Evolutionary conservation across 257 asterid species (phyloP).

Genomic region (Penstemon eatonii): DNA sequence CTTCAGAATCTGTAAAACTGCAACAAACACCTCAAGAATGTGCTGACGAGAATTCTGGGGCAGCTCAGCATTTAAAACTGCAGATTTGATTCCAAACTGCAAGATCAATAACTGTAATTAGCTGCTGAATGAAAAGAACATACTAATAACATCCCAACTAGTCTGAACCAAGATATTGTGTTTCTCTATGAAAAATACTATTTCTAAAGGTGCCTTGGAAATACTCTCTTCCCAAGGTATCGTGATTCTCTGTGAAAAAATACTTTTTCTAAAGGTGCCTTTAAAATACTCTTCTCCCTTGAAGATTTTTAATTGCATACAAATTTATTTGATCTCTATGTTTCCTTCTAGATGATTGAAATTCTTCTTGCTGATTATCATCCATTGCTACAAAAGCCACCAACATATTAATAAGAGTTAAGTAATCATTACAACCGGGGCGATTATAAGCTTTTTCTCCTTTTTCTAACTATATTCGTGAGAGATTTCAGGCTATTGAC

Average conservation of each 20-base stretch:
- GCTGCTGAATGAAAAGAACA: slow-evolving; percentile 19
- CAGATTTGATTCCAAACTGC: slow-evolving; percentile 94
- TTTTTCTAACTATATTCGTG: not conserved
- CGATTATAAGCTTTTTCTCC: not conserved
- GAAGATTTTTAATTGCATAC: not conserved
- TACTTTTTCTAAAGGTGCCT: no score
- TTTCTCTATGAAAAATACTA: no score
- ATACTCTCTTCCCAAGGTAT: no score
- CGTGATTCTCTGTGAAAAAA: no score
- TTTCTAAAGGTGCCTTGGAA: no score
- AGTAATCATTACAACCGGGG: not conserved
- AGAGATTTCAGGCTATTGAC: slow-evolving; percentile 12
- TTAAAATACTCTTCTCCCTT: not conserved
- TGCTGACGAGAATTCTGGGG: slow-evolving; percentile 97
- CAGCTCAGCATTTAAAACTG: slow-evolving; percentile 91
- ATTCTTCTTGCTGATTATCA: not conserved
- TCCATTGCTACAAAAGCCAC: not conserved
- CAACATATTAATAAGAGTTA: not conserved
- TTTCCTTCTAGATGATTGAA: not conserved
- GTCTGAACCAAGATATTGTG: not conserved
- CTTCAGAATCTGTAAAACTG: slow-evolving; percentile 18
- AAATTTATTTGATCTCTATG: no score
- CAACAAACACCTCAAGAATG: slow-evolving; percentile 71
- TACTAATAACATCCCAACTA: slow-evolving; percentile 1
- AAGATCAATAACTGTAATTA: slow-evolving; percentile 28